phyloP scores from a whole-genome alignment of 345 rosid species.

The Populus simonii region DNA sequence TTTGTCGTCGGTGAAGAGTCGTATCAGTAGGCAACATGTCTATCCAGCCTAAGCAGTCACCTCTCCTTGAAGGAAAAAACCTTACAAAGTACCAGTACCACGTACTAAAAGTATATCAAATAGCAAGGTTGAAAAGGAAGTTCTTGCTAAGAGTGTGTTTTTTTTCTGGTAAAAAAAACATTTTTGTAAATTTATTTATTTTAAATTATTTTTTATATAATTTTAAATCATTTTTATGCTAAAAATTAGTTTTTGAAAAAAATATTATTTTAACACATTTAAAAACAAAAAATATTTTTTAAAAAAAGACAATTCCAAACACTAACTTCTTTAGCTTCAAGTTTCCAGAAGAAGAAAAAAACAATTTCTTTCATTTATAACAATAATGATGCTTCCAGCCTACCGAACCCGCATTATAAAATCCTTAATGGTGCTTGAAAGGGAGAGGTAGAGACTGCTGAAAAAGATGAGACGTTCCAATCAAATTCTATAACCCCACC shows the following conservation, averaged over 20 bases:
- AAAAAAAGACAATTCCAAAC: too few species aligned
- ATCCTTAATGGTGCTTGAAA: neutral
- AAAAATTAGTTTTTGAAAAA: too few species aligned
- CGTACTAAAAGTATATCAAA: too few species aligned
- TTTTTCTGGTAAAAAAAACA: too few species aligned
- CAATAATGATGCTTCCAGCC: conserved; percentile 2
- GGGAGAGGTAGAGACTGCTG: neutral
- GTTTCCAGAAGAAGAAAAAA: neutral
- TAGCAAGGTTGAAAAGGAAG: neutral
- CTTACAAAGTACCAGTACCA: neutral
- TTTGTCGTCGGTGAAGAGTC: neutral
- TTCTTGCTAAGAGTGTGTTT: neutral
- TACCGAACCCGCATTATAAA: neutral
- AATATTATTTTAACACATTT: too few species aligned
- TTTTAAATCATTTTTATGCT: too few species aligned
- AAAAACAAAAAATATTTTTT: too few species aligned
- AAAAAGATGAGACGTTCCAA: neutral
- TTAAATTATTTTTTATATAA: too few species aligned
- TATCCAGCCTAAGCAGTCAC: conserved; percentile 20
- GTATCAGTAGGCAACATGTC: conserved; percentile 24
- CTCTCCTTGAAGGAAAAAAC: too few species aligned
- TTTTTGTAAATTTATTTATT: too few species aligned
- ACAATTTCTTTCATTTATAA: neutral
- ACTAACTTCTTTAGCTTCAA: neutral
- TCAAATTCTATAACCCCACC: neutral